Base-by-base conservation (phyloP, 371 early-diverging fungal species). In the Dinochytrium kinnereticum region DNA sequence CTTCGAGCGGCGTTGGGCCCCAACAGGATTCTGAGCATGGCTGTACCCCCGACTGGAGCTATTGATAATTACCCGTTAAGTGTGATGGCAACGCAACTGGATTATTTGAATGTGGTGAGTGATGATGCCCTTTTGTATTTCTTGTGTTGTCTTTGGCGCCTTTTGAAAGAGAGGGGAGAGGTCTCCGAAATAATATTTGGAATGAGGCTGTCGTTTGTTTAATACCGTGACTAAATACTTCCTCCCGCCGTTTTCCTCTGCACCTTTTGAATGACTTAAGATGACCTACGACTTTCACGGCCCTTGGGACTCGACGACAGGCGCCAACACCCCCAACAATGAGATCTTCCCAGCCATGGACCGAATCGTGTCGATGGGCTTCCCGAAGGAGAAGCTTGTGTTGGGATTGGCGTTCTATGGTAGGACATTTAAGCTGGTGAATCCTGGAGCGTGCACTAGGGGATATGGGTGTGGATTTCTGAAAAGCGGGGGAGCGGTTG, bases 361-460 rank as follows among this genome's bases (percentile, higher is more conserved):
- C 49, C 24, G 26, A 2, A 10, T 71, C 19, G 21, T 64, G 1
- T 39, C n/a, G 24, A 5, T 2, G n/a, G 77, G 73, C 21, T 51
- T 77, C 64, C 61, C 70, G 15, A 21, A 28, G 28, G 64, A 68
- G 21, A 77, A 77, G 40, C 51, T 77, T 33, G 59, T 73, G 55
- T 49, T 77, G 31, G 77, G 77, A 15, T 33, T 77, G 21, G 73
- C 77, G 5, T 73, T 51, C 64, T 72, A 69, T 50, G 77, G 77
- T n/a, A 66, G 73, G 33, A 37, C 67, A 51, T 76, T 72, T 57
- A 3, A 30, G 0, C 68, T 72, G 24, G 3, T 26, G 13, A 5
- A 34, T 37, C 71, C 72, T 7, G 10, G 33, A 13, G 49, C 59
- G 0, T 76, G 76, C 49, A 21, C 49, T 21, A 61, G 44, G 7